Evolutionary conservation across 1,284 basidiomycete genomes (phyloP), one percentile per base, ranked within the genome.

Genomic region (Apiotrichum veenhuisii): DNA sequence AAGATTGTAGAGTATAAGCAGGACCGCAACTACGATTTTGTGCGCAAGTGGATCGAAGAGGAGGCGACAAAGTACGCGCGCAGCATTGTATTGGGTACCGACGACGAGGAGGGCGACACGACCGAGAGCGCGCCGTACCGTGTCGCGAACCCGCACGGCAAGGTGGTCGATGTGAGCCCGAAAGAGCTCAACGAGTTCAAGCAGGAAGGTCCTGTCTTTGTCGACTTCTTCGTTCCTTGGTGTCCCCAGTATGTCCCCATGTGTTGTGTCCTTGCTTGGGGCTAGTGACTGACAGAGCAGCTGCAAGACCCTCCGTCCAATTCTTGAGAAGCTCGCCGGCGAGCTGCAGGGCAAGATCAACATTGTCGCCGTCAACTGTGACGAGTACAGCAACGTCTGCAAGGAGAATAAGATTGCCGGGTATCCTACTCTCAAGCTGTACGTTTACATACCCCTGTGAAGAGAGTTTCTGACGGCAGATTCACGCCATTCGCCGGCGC

Each of bases 141-240:
- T 7, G 43, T 51, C 23, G 68, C 80, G 12, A 91, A 92, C 67
- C 78, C 82, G 0, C 67, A 79, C 2, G 89, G 90, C n/a, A 76
- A 81, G 43, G 84, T 91, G 3, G 60, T 84, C 23, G 69, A 80
- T 2, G 80, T 91, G 42, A 78, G 82, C 38, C 69, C 78, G 10
- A 76, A 78, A 9, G 82, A 76, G 0, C 86, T 93, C 70, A 70
- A 79, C 11, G 54, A 64, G 23, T 76, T 80, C 0, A 78, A 87
- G 25, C 74, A 77, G 2, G 74, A 83, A 57, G 86, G 89, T 0
- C 85, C 88, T 0, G 79, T 85, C 0, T 89, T 95, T 66, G 81
- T 94, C 77, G 94, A 96, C 72, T 96, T 89, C 79, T 95, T 83
- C 70, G 91, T 91, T 0, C 92, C 92, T 0, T 94, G 91, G 91